Percentiles rank a stretch among this genome's conserved stretches.
phyloP scores from a whole-genome alignment of 2,329 filamentous ascomycete species.

The Neonectria faginata region DNA sequence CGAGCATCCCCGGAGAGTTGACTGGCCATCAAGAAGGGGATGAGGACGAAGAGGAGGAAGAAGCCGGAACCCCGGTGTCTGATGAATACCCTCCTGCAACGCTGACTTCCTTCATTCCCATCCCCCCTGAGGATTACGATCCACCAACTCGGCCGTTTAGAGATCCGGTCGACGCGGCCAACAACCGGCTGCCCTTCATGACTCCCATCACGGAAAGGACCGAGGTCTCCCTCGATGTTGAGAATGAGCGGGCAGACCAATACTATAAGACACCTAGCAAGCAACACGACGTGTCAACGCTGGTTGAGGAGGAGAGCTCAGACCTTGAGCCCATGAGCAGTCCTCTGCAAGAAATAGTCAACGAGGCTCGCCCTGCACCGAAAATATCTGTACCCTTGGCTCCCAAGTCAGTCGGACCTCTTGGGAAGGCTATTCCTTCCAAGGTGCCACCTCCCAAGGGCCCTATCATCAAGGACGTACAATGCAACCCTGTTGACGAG shows the following conservation, averaged over 20 bases:
- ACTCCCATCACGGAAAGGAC: conserved; percentile 97
- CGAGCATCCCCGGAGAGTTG: conserved; percentile 40
- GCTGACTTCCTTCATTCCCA: conserved; percentile 78
- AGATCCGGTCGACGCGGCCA: conserved; percentile 82
- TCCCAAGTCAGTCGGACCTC: conserved; percentile 53
- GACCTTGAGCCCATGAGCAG: conserved; percentile 70
- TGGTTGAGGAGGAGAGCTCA: conserved; percentile 48
- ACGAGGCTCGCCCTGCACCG: conserved; percentile 60
- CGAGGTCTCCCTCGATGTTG: conserved; percentile 82
- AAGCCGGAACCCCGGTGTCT: conserved; percentile 56
- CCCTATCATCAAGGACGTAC: conserved; percentile 81
- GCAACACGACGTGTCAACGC: conserved; percentile 48
- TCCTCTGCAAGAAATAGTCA: conserved; percentile 75
- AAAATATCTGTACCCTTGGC: conserved; percentile 64
- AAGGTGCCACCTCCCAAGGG: conserved; percentile 66
- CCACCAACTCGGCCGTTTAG: conserved; percentile 83
- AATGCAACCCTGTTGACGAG: conserved; percentile 92
- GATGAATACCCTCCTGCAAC: conserved; percentile 62
- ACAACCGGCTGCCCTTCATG: conserved; percentile 97
- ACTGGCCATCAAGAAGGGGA: conserved; percentile 40
- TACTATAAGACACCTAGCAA: conserved; percentile 82
- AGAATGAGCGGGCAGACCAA: conserved; percentile 69
- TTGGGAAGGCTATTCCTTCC: conserved; percentile 48
- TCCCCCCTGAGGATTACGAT: conserved; percentile 88
- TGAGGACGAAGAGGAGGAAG: conserved; percentile 52